Percentiles rank a stretch among this genome's conserved stretches.
Conservation (phyloP, 495 filamentous ascomycete species). For the Podospora pseudopauciseta region DNA sequence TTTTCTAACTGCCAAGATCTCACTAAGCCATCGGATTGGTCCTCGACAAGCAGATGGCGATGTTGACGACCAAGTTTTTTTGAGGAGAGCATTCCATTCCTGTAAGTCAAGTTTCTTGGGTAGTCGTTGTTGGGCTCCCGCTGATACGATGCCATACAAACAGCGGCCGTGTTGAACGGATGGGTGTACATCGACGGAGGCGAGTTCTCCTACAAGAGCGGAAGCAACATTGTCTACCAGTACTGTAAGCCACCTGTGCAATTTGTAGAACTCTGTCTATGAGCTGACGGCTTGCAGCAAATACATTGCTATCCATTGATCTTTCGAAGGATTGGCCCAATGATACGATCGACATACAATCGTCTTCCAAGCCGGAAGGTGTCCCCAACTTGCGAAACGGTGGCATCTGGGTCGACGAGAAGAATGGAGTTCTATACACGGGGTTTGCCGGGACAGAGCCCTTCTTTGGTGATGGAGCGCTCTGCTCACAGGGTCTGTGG, state of each 20-base stretch:
- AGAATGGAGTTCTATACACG: conserved; percentile 19
- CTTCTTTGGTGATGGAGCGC: conserved; percentile 13
- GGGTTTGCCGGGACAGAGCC: conserved; percentile 24
- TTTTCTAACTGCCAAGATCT: background rate
- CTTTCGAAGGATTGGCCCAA: conserved; percentile 22
- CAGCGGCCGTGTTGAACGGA: conserved; percentile 23
- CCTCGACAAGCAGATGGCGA: conserved; percentile 24
- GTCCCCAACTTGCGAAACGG: conserved; percentile 18
- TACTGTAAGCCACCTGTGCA: conserved; percentile 18
- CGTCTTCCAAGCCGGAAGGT: conserved; percentile 18
- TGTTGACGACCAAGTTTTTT: conserved; percentile 15
- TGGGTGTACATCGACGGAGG: conserved; percentile 28
- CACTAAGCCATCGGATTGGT: background rate
- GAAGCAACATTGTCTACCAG: conserved; percentile 13
- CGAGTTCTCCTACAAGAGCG: conserved; percentile 21
- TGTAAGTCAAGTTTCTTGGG: conserved; percentile 16
- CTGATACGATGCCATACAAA: background rate
- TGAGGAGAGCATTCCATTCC: conserved; percentile 27
- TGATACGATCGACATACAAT: conserved; percentile 15
- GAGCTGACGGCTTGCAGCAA: conserved; percentile 5
- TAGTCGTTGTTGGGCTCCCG: background rate
- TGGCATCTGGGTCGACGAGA: conserved; percentile 27
- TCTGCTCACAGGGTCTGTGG: conserved; percentile 22
- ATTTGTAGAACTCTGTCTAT: background rate
- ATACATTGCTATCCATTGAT: conserved; percentile 25